Evolutionary conservation across 176 grass and related monocot species (phyloP).

Genomic region (Oryza meyeriana): DNA sequence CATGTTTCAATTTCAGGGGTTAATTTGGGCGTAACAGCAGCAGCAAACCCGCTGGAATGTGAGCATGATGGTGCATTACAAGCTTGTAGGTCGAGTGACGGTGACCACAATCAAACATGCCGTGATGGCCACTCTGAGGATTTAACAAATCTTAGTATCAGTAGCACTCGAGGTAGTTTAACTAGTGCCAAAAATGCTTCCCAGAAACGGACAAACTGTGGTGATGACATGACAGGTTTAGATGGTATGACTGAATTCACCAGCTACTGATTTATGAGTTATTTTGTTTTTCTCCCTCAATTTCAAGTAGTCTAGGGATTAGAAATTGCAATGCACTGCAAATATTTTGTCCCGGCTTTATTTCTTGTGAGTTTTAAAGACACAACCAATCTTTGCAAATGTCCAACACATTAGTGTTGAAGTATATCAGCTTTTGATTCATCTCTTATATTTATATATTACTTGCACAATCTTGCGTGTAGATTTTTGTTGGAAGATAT

Average conservation of each 20-base stretch:
- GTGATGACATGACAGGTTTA: constrained; percentile 15
- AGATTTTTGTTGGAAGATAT: background rate
- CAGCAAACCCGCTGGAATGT: constrained; percentile 37
- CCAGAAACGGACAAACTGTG: constrained; percentile 33
- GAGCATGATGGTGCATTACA: constrained; percentile 41
- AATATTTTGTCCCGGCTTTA: background rate
- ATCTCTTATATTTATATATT: background rate
- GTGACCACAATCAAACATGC: background rate
- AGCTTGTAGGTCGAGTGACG: constrained; percentile 26
- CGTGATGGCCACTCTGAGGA: constrained; percentile 18
- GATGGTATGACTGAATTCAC: constrained; percentile 10
- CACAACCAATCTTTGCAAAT: background rate
- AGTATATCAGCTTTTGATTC: background rate
- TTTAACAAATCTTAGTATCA: constrained; percentile 27
- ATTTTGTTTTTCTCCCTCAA: constrained; percentile 6
- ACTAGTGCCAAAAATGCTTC: background rate
- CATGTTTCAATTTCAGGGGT: constrained; percentile 26
- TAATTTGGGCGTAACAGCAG: constrained; percentile 21
- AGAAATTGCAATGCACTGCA: background rate
- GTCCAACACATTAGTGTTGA: background rate
- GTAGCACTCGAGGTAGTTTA: constrained; percentile 22
- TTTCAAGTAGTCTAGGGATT: background rate
- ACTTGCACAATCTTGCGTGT: background rate
- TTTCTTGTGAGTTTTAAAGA: background rate
- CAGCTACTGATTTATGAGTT: constrained; percentile 1